A percentile compares a stretch with the other conserved stretches of the same genome.
Evolutionary conservation across 768 basidiomycete species (phyloP).

Genomic region (Tremella yokohamensis): DNA sequence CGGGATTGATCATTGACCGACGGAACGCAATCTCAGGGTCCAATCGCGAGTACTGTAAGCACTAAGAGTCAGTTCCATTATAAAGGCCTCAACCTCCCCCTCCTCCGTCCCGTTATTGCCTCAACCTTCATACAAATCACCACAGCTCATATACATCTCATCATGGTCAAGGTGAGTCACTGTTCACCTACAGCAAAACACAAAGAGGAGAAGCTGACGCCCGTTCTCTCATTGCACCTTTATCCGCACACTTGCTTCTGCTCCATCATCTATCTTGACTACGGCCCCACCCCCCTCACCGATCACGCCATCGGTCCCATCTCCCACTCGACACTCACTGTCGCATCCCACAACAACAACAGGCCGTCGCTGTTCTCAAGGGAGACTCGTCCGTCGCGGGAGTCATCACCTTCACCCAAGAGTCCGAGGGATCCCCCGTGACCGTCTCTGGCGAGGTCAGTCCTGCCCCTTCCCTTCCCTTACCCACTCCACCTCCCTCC

Average conservation of each 20-base stretch:
- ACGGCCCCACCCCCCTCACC: neutral
- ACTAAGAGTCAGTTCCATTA: too few relatives aligned
- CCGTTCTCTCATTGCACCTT: neutral
- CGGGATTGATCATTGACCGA: neutral
- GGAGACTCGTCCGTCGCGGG: constrained; percentile 64
- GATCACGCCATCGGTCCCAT: neutral
- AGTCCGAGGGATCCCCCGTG: constrained; percentile 56
- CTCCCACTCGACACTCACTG: neutral
- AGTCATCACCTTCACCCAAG: constrained; percentile 65
- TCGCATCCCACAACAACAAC: neutral
- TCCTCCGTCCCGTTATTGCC: constrained; percentile 5
- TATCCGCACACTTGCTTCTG: neutral
- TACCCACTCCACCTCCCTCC: neutral
- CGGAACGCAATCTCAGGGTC: neutral
- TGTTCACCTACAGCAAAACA: too few relatives aligned
- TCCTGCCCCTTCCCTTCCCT: constrained; percentile 8
- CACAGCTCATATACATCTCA: constrained; percentile 13
- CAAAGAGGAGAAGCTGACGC: neutral
- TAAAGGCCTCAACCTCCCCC: constrained; percentile 18
- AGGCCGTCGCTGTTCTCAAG: constrained; percentile 63
- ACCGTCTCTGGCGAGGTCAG: constrained; percentile 59
- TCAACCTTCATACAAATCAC: constrained; percentile 8
- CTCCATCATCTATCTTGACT: neutral
- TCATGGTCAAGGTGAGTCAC: constrained; percentile 43
- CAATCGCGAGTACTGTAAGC: too few relatives aligned